A percentile compares a stretch with the other conserved stretches of the same genome.
Evolutionary conservation across 1,284 basidiomycete species (phyloP).

Genomic region (Ganoderma meredithae): DNA sequence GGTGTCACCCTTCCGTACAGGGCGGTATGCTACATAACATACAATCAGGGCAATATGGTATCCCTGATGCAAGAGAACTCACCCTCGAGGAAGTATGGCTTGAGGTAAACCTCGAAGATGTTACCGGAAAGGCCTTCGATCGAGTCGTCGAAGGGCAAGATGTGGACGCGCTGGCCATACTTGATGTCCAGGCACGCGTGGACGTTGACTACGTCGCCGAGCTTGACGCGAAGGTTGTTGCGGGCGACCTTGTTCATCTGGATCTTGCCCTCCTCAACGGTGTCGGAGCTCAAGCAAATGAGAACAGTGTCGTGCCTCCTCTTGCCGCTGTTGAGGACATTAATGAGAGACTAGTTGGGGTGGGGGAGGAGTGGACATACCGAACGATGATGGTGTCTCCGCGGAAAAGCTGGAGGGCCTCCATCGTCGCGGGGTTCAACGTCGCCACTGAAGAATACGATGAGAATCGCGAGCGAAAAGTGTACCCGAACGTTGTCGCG

Average conservation of each 20-base stretch:
- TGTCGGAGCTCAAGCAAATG: conserved; percentile 94
- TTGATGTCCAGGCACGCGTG: conserved; percentile 98
- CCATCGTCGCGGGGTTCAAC: conserved; percentile 97
- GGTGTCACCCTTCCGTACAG: conserved; percentile 95
- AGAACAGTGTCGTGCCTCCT: conserved; percentile 96
- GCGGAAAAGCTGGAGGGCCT: conserved; percentile 91
- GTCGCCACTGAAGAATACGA: conserved; percentile 75
- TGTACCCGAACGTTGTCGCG: conserved; percentile 32
- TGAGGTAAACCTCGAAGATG: conserved; percentile 98
- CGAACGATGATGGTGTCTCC: conserved; percentile 94
- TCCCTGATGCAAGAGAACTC: conserved; percentile 24
- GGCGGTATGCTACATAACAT: conserved; percentile 77
- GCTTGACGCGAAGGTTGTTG: conserved; percentile 97
- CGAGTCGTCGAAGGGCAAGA: conserved; percentile 98
- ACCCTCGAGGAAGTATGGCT: conserved; percentile 99
- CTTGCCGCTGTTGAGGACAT: conserved; percentile 74
- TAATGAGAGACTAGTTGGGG: not conserved
- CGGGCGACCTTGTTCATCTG: conserved; percentile 99
- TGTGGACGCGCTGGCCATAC: conserved; percentile 98
- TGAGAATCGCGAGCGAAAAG: conserved; percentile 7
- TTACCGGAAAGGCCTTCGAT: conserved; percentile 98
- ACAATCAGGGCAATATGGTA: conserved; percentile 25
- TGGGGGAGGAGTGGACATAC: conserved; percentile 49
- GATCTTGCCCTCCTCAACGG: conserved; percentile 97
- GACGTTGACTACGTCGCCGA: conserved; percentile 95